These are phyloP conservation scores for Miscanthus lutarioriparius DNA, from an alignment of 176 grass and related monocot species.

Conservation along the genomic window DNA sequence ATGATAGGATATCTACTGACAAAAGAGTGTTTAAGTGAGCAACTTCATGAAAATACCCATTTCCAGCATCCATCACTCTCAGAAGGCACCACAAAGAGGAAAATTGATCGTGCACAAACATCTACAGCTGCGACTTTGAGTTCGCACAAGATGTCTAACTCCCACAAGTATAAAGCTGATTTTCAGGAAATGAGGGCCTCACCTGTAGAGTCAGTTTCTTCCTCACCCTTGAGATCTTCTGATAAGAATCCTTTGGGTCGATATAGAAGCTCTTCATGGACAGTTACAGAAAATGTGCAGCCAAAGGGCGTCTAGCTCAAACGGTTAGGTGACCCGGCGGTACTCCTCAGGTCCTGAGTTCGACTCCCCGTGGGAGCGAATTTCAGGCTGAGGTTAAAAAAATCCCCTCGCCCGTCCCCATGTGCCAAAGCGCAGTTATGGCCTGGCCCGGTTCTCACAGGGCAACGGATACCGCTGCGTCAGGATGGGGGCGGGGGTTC, in stretches of 20 bases:
- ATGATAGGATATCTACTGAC: conserved; percentile 29
- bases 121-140: conserved; percentile 53
- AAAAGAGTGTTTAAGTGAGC: conserved; percentile 47
- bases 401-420: no score
- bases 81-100: conserved; percentile 40
- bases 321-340: no score
- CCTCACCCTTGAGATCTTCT: conserved; percentile 55
- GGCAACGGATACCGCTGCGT: no score
- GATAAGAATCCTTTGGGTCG: conserved; percentile 40
- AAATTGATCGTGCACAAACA: conserved; percentile 33
- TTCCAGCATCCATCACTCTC: conserved; percentile 31
- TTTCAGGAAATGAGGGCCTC: conserved; percentile 57
- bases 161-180: conserved; percentile 57
- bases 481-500: no score
- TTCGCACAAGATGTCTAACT: conserved; percentile 64
- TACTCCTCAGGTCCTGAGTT: no score
- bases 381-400: no score
- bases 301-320: no score
- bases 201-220: conserved; percentile 85
- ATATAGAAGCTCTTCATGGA: conserved; percentile 35
- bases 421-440: no score
- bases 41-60: conserved; percentile 29
- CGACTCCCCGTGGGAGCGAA: no score
- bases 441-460: no score
- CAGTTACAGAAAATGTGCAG: conserved; percentile 31